Evolutionary conservation across 306 rosid species (phyloP).

Genomic region (Begonia masoniana): DNA sequence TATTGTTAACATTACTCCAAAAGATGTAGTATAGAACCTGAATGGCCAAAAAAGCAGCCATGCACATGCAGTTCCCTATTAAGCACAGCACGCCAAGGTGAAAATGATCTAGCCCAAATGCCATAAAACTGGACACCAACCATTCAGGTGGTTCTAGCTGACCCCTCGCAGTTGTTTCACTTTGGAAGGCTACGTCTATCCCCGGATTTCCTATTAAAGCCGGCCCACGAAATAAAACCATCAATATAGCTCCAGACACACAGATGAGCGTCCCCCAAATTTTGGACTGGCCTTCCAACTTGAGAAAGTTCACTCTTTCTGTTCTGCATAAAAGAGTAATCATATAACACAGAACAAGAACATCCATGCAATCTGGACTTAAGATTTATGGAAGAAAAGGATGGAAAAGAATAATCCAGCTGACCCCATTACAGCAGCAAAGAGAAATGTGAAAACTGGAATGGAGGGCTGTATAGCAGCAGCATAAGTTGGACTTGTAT

Average conservation of each 20-base stretch:
- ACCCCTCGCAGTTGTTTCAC: conserved; percentile 64
- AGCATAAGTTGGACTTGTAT: conserved; percentile 93
- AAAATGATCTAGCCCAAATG: conserved; percentile 48
- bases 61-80: conserved; percentile 88
- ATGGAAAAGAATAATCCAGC: conserved; percentile 17
- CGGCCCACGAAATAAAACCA: conserved; percentile 79
- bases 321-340: conserved; percentile 56
- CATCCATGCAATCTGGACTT: conserved; percentile 2
- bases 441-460: conserved; percentile 80
- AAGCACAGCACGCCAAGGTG: conserved; percentile 81
- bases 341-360: conserved; percentile 17
- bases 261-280: conserved; percentile 69
- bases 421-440: conserved; percentile 80
- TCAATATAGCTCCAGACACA: conserved; percentile 75
- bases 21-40: conserved; percentile 36
- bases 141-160: conserved; percentile 83
- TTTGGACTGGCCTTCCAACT: conserved; percentile 72
- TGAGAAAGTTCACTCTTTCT: conserved; percentile 74
- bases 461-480: conserved; percentile 89
- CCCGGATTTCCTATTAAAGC: conserved; percentile 42
- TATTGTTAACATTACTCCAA: neutral
- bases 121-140: conserved; percentile 43
- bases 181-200: conserved; percentile 14
- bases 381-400: neutral
- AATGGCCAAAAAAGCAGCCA: conserved; percentile 81